Conservation (phyloP, 805 yeast genomes). For the Maudiozyma bulderi region DNA sequence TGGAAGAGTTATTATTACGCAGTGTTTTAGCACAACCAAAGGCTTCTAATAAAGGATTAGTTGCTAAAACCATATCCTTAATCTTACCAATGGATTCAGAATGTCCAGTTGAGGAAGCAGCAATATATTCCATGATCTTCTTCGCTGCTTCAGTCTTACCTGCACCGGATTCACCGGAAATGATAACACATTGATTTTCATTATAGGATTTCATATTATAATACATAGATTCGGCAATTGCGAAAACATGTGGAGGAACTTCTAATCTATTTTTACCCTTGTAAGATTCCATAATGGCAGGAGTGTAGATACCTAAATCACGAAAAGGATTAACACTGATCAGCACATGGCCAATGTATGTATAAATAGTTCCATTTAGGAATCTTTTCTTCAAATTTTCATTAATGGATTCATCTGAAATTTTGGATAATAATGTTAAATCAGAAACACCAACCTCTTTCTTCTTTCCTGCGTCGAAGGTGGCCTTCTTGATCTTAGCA, state of each 20-base stretch:
- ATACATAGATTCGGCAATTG: slow-evolving; percentile 95
- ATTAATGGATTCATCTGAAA: slow-evolving; percentile 85
- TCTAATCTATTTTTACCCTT: slow-evolving; percentile 90
- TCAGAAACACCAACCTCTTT: slow-evolving; percentile 98
- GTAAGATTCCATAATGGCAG: slow-evolving; percentile 61
- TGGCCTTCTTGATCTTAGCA: slow-evolving; percentile 68
- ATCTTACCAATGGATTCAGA: slow-evolving; percentile 69
- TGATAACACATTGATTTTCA: slow-evolving; percentile 94
- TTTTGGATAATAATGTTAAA: slow-evolving; percentile 76
- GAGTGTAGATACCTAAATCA: slow-evolving; percentile 92
- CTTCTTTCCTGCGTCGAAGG: slow-evolving; percentile 77
- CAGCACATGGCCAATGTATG: slow-evolving; percentile 87
- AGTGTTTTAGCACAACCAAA: slow-evolving; percentile 98
- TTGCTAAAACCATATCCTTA: slow-evolving; percentile 95
- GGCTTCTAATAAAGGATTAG: slow-evolving; percentile 96
- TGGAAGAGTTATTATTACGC: slow-evolving; percentile 93
- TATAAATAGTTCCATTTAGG: slow-evolving; percentile 80
- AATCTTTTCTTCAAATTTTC: slow-evolving; percentile 85
- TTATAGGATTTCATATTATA: slow-evolving; percentile 89
- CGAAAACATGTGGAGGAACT: slow-evolving; percentile 96
- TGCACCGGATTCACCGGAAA: slow-evolving; percentile 96
- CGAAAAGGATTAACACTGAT: slow-evolving; percentile 95
- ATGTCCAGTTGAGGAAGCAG: slow-evolving; percentile 59
- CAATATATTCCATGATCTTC: slow-evolving; percentile 93
- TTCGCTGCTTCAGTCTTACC: slow-evolving; percentile 98